Percentiles rank a stretch among this genome's conserved stretches.
Conservation (phyloP, 331 rosid genomes). For the Spiraea crenata region DNA sequence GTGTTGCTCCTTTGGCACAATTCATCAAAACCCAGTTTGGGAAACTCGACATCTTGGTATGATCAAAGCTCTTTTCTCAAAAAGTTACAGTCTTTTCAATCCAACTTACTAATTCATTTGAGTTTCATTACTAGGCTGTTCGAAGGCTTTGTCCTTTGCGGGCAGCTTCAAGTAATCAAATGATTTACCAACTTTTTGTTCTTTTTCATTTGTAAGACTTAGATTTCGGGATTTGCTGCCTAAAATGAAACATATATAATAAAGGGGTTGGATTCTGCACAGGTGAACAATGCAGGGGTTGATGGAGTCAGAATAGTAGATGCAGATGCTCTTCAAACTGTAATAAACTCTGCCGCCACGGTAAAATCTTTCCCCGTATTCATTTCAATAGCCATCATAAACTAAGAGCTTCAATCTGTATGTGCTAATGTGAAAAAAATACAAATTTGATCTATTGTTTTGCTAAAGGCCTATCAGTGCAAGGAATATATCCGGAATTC, state of each 20-base stretch:
- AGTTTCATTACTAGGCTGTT: too few relatives aligned
- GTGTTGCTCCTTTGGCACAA: constrained; percentile 36
- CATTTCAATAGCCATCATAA: not conserved
- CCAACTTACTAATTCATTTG: too few relatives aligned
- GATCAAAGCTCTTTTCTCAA: not conserved
- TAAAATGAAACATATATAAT: not conserved
- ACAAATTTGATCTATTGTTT: too few relatives aligned
- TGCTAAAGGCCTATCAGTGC: too few relatives aligned
- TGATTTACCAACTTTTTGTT: too few relatives aligned
- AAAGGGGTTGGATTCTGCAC: constrained; percentile 11
- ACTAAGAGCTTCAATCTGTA: not conserved
- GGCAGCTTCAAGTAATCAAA: too few relatives aligned
- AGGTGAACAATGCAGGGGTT: constrained; percentile 67
- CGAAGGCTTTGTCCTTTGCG: too few relatives aligned
- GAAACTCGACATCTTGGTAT: constrained; percentile 64
- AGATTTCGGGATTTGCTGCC: too few relatives aligned
- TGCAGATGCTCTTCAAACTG: constrained; percentile 11
- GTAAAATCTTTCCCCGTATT: constrained; percentile 17
- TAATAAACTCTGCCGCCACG: not conserved
- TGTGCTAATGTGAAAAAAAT: not conserved
- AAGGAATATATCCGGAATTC: too few relatives aligned
- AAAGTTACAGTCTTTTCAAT: not conserved
- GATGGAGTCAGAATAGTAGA: constrained; percentile 29
- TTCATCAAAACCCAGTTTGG: constrained; percentile 48
- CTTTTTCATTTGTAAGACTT: not conserved